Evolutionary conservation across 331 rosid species (phyloP), one percentile per base, ranked within the genome.

Genomic region (Malus hybrid): DNA sequence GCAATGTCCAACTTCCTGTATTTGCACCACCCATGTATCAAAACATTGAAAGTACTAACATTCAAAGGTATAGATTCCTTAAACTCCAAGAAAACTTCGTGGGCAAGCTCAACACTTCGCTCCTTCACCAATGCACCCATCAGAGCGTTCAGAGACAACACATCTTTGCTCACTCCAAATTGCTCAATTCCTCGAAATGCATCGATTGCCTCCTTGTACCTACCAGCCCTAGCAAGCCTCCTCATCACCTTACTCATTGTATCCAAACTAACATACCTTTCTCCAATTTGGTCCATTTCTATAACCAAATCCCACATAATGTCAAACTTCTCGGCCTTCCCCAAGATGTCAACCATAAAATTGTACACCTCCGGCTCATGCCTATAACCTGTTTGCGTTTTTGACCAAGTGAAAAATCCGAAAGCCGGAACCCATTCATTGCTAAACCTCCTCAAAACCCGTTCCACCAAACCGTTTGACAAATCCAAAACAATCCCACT

Each of bases 1-100:
- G 97, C 97, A 4, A 71, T 65, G 60, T 91, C 93, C 48, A 86
- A 62, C 28, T 90, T 86, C 80, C 90, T 83, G n/a, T 28, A 77
- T 85, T 44, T 86, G 66, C 98, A 93, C 91, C 90, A 91, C 57
- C 98, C 95, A 70, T 84, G 85, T 20, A 91, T 81, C 88, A 94
- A 76, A 79, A 87, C 65, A 83, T 91, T 93, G 85, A 89, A 88
- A 64, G 90, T 79, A 5, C 15, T 31, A 20, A 63, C 46, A 73
- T 77, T 81, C 76, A 83, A 76, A 14, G 88, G 86, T 60, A 91
- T 61, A 1, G 46, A 64, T 50, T 79, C 74, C 90, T 90, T 85
- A 19, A 81, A 83, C 85, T 92, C 91, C 79, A 78, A 69, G 79
- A 83, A 70, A 82, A 82, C 86, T 28, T 78, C 52, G 13, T 74